A percentile compares a stretch with the other conserved stretches of the same genome.
phyloP scores from a whole-genome alignment of 2,329 filamentous ascomycete genomes.

The Malbranchea cinnamomea region DNA sequence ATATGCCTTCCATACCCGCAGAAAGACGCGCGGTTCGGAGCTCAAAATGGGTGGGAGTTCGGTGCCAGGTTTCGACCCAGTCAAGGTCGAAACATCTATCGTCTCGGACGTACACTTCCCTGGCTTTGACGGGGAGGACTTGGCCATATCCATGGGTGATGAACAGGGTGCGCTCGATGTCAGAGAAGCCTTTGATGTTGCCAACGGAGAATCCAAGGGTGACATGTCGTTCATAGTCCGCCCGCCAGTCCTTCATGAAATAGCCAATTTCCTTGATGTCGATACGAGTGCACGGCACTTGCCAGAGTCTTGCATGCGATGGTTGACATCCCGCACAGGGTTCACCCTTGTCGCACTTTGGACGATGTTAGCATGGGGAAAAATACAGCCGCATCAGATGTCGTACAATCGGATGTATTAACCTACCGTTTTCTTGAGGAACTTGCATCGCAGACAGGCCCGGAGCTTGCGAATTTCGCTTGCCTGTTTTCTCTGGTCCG shows the following conservation, averaged over 20 bases:
- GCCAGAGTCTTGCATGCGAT: constrained; percentile 88
- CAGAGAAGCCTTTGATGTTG: constrained; percentile 77
- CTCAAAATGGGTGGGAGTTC: constrained; percentile 67
- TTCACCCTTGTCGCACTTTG: constrained; percentile 77
- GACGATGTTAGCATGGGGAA: neutral
- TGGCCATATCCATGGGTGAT: constrained; percentile 95
- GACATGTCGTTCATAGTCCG: constrained; percentile 85
- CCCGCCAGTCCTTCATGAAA: constrained; percentile 99
- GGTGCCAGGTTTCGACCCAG: constrained; percentile 73
- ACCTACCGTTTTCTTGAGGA: constrained; percentile 77
- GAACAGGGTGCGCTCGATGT: constrained; percentile 55
- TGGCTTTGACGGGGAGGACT: constrained; percentile 79
- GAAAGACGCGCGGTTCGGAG: constrained; percentile 78
- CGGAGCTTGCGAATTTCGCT: constrained; percentile 92
- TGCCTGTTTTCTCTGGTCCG: constrained; percentile 89
- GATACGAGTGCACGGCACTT: constrained; percentile 92
- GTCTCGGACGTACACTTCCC: constrained; percentile 83
- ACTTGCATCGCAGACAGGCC: constrained; percentile 91
- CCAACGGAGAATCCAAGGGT: constrained; percentile 76
- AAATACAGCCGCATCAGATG: neutral
- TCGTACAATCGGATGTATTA: too few relatives aligned
- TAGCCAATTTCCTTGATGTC: constrained; percentile 98
- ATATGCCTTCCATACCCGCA: constrained; percentile 77
- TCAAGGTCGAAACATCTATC: constrained; percentile 87
- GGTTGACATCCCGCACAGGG: constrained; percentile 91